Evolutionary conservation across 1,284 basidiomycete genomes (phyloP).

Genomic region (Schizopora paradoxa): DNA sequence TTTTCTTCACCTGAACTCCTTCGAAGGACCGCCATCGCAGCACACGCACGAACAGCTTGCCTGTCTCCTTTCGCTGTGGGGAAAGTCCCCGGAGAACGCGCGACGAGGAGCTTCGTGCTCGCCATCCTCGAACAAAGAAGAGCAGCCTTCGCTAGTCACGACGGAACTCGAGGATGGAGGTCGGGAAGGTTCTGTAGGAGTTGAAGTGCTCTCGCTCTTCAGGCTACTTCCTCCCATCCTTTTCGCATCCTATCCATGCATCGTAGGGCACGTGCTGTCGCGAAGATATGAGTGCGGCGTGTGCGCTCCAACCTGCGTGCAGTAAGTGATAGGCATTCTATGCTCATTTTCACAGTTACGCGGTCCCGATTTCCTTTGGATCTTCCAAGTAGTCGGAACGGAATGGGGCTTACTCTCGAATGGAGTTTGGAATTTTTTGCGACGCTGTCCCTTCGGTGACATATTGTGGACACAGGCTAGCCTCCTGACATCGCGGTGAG

Average conservation of each 20-base stretch:
- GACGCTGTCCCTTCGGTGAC: conserved; percentile 36
- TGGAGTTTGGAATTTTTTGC: conserved; percentile 53
- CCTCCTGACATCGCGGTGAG: conserved; percentile 25
- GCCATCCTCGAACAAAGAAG: conserved; percentile 43
- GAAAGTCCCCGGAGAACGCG: conserved; percentile 83
- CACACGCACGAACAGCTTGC: conserved; percentile 56
- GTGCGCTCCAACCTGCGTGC: conserved; percentile 35
- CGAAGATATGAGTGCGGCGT: conserved; percentile 72
- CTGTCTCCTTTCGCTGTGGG: conserved; percentile 57
- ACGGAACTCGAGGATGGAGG: conserved; percentile 33
- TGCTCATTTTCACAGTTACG: conserved; percentile 87
- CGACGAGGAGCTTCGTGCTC: conserved; percentile 53
- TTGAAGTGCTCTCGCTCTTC: conserved; percentile 28
- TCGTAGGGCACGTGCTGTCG: conserved; percentile 39
- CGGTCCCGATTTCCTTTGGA: conserved; percentile 41
- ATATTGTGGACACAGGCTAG: conserved; percentile 6
- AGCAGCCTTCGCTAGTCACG: conserved; percentile 66
- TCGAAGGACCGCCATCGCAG: conserved; percentile 83
- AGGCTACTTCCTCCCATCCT: conserved; percentile 41
- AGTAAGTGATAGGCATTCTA: conserved; percentile 40
- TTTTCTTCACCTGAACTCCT: conserved; percentile 41
- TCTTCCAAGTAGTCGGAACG: conserved; percentile 48
- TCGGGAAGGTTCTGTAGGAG: conserved; percentile 45
- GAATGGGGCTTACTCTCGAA: conserved; percentile 87
- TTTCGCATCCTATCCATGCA: conserved; percentile 45